Percentiles rank a stretch among this genome's conserved stretches.
phyloP scores from a whole-genome alignment of 2,329 filamentous ascomycete genomes.

The Monosporascus sp. region DNA sequence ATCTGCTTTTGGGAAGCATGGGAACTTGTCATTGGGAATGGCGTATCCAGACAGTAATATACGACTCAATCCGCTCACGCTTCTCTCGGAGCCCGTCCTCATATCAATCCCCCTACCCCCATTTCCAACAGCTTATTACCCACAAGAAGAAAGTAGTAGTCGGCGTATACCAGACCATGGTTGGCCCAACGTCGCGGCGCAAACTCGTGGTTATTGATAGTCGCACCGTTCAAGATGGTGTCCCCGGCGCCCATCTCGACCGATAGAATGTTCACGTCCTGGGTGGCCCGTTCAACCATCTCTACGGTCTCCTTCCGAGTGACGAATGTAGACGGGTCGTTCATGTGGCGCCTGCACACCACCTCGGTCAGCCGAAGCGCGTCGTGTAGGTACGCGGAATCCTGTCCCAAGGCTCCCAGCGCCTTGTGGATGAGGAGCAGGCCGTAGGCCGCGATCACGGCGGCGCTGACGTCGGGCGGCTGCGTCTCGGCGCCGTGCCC shows the following conservation, averaged over 20 bases:
- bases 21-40: too few species aligned
- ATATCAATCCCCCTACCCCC: too few species aligned
- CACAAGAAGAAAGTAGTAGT: slow-evolving; percentile 42
- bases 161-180: slow-evolving; percentile 45
- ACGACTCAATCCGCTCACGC: too few species aligned
- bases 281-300: slow-evolving; percentile 18
- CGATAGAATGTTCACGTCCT: slow-evolving; percentile 8
- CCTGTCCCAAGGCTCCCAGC: slow-evolving; percentile 11
- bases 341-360: slow-evolving; percentile 20
- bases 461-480: slow-evolving; percentile 33
- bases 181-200: slow-evolving; percentile 39
- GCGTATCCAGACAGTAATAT: too few species aligned
- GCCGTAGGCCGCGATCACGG: slow-evolving; percentile 33
- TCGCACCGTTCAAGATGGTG: slow-evolving; percentile 41
- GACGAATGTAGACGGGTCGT: slow-evolving; percentile 13
- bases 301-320: slow-evolving; percentile 6
- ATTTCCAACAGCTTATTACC: slow-evolving; percentile 31
- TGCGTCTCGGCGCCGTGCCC: slow-evolving; percentile 12
- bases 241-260: slow-evolving; percentile 29
- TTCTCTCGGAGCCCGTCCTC: too few species aligned
- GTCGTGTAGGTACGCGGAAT: slow-evolving; percentile 22
- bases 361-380: slow-evolving; percentile 22
- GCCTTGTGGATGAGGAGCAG: slow-evolving; percentile 31
- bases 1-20: too few species aligned
- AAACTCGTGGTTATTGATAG: slow-evolving; percentile 42